A percentile compares a stretch with the other conserved stretches of the same genome.
phyloP scores from a whole-genome alignment of 192 early-diverging fungal species.

The Allomyces javanicus region DNA sequence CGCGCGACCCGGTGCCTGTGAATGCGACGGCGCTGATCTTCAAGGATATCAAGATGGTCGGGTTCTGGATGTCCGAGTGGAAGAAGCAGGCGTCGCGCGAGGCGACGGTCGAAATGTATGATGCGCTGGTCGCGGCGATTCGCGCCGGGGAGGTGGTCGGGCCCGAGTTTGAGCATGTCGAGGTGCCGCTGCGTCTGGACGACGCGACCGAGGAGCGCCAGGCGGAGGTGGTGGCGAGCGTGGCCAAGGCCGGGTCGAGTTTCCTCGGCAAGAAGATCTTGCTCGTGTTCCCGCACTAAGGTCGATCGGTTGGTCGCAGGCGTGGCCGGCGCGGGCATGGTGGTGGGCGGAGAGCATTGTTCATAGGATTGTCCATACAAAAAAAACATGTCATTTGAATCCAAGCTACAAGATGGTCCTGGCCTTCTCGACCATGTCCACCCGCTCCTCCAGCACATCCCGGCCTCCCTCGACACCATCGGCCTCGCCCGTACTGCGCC shows the following conservation, averaged over 20 bases:
- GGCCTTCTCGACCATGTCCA: too few relatives aligned
- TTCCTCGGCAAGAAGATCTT: background rate
- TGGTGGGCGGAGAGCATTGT: too few relatives aligned
- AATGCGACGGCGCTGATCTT: conserved; percentile 75
- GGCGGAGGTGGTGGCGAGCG: background rate
- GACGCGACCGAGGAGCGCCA: background rate
- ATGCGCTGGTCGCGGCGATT: background rate
- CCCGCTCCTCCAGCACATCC: too few relatives aligned
- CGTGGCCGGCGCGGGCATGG: too few relatives aligned
- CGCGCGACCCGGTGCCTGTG: conserved; percentile 56
- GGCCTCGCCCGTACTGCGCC: background rate
- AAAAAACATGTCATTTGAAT: too few relatives aligned
- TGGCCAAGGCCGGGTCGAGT: background rate
- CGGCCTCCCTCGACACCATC: too few relatives aligned
- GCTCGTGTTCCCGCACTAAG: background rate
- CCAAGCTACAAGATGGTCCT: too few relatives aligned
- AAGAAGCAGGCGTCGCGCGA: conserved; percentile 8
- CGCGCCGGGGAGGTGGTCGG: background rate
- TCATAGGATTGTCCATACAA: too few relatives aligned
- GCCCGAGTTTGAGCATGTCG: background rate
- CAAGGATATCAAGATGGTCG: conserved; percentile 48
- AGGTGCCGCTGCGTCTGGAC: background rate
- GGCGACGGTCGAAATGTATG: background rate
- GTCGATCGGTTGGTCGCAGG: too few relatives aligned
- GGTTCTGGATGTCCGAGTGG: conserved; percentile 90